Evolutionary conservation across 1,139 yeast species (phyloP).

Genomic region (Candida freyschussii): DNA sequence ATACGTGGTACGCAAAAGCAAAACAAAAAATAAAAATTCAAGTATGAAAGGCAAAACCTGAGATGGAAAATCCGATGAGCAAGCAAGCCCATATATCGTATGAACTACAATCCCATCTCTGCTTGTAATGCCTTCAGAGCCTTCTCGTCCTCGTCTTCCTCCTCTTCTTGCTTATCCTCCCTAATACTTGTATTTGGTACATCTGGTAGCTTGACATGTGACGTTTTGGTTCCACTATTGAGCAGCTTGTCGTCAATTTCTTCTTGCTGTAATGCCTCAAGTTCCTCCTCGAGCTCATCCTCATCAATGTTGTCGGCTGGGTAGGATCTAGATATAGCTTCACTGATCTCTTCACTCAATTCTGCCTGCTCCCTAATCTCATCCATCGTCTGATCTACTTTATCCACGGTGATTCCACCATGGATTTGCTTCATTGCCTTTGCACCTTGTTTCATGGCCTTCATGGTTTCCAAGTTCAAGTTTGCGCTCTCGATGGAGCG

Average conservation of each 20-base stretch:
- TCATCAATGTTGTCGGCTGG: slow-evolving; percentile 68
- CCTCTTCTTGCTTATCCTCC: slow-evolving; percentile 34
- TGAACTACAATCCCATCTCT: slow-evolving; percentile 87
- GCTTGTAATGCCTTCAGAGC: slow-evolving; percentile 88
- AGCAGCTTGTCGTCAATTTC: slow-evolving; percentile 57
- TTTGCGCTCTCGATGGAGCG: slow-evolving; percentile 91
- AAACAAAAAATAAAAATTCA: too few relatives aligned
- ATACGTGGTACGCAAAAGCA: too few relatives aligned
- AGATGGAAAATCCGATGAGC: too few relatives aligned
- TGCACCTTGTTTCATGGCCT: slow-evolving; percentile 98
- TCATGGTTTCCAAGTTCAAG: slow-evolving; percentile 95
- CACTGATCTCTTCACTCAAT: slow-evolving; percentile 90
- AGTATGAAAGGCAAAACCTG: too few relatives aligned
- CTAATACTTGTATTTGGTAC: slow-evolving; percentile 31
- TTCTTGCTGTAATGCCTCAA: slow-evolving; percentile 84
- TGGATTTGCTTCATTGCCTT: slow-evolving; percentile 95
- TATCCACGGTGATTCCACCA: slow-evolving; percentile 91
- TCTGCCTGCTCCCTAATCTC: slow-evolving; percentile 96
- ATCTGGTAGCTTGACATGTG: slow-evolving; percentile 33
- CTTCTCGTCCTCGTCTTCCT: slow-evolving; percentile 85
- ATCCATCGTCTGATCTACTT: slow-evolving; percentile 98
- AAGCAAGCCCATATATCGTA: too few relatives aligned
- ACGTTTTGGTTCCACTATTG: slow-evolving; percentile 38
- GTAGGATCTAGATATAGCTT: slow-evolving; percentile 86
- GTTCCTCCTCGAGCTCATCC: slow-evolving; percentile 85